Conservation (phyloP, 257 asterid species). For the Solanum chiquidenum region DNA sequence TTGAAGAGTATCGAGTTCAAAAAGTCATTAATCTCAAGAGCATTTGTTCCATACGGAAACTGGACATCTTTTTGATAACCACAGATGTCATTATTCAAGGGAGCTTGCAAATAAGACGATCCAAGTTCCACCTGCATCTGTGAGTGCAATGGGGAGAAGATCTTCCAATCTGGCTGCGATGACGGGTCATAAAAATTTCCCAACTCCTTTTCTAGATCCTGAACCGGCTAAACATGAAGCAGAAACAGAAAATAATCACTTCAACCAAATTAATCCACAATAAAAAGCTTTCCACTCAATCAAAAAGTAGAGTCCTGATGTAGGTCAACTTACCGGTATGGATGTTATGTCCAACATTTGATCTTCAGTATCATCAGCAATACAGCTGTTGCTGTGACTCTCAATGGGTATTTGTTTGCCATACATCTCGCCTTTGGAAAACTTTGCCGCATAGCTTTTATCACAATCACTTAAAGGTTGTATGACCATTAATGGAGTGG, state of each 20-base stretch:
- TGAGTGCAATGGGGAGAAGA: constrained; percentile 58
- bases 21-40: constrained; percentile 36
- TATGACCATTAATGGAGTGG: constrained; percentile 18
- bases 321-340: constrained; percentile 42
- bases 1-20: constrained; percentile 40
- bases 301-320: background rate
- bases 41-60: constrained; percentile 47
- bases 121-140: constrained; percentile 67
- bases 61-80: constrained; percentile 15
- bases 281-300: background rate
- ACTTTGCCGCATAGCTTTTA: constrained; percentile 1
- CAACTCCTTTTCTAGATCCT: constrained; percentile 47
- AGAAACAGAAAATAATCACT: background rate
- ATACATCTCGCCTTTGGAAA: constrained; percentile 12
- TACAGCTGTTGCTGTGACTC: constrained; percentile 6
- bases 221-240: constrained; percentile 37
- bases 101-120: constrained; percentile 20
- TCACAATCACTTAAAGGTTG: constrained; percentile 18
- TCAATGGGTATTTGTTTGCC: constrained; percentile 17
- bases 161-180: constrained; percentile 38
- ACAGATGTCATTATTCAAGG: constrained; percentile 14
- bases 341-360: constrained; percentile 17
- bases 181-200: constrained; percentile 23
- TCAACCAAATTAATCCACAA: background rate
- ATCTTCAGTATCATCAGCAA: constrained; percentile 14